phyloP scores from a whole-genome alignment of 345 rosid species.

The Gossypium bickii region DNA sequence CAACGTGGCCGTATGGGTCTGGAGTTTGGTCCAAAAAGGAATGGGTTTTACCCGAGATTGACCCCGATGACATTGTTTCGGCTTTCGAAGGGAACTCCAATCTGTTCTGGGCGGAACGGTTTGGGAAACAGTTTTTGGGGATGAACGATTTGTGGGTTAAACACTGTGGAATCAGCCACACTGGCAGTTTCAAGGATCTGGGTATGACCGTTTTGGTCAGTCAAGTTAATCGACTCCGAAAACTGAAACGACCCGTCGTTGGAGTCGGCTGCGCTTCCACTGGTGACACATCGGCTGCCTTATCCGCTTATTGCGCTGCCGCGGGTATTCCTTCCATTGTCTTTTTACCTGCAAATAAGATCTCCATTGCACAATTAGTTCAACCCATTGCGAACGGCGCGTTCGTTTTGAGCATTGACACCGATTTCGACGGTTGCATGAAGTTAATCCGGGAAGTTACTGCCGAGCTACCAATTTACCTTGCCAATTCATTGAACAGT shows the following conservation, averaged over 20 bases:
- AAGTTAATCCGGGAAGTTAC: conserved; percentile 80
- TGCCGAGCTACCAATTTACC: conserved; percentile 68
- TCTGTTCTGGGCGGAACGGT: conserved; percentile 89
- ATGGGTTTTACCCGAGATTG: conserved; percentile 86
- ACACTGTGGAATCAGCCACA: conserved; percentile 90
- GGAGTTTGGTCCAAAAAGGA: conserved; percentile 94
- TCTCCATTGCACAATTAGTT: conserved; percentile 89
- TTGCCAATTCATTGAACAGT: conserved; percentile 83
- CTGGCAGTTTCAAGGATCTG: conserved; percentile 89
- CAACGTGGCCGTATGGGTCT: conserved; percentile 82
- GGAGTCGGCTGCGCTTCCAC: conserved; percentile 97
- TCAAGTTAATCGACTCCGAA: conserved; percentile 77
- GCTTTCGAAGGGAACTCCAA: conserved; percentile 95
- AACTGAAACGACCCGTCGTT: conserved; percentile 62
- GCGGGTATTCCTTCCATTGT: conserved; percentile 92
- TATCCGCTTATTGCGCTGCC: conserved; percentile 80
- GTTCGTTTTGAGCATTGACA: conserved; percentile 78
- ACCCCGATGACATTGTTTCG: conserved; percentile 71
- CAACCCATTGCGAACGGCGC: conserved; percentile 95
- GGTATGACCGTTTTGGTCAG: conserved; percentile 95
- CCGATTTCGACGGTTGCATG: conserved; percentile 95
- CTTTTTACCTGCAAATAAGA: conserved; percentile 75
- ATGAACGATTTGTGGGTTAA: conserved; percentile 94
- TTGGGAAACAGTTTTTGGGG: conserved; percentile 61
- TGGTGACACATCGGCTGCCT: conserved; percentile 87